phyloP scores from a whole-genome alignment of 1,139 yeast genomes.

The Chernovozyma aurita region DNA sequence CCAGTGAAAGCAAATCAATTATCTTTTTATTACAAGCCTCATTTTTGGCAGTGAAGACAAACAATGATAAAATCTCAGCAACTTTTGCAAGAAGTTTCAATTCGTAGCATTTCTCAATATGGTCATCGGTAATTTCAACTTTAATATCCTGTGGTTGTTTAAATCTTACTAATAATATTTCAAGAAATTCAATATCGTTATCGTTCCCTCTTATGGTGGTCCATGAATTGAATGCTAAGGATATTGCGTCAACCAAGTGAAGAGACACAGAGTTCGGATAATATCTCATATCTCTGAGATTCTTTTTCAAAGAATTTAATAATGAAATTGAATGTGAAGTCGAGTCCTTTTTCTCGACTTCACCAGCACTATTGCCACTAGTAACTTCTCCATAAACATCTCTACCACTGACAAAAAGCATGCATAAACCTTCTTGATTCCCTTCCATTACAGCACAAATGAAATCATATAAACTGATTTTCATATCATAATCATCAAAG shows the following conservation, averaged over 20 bases:
- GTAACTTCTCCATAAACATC: slow-evolving; percentile 43
- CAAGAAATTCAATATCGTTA: slow-evolving; percentile 48
- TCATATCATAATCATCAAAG: slow-evolving; percentile 52
- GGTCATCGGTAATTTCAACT: slow-evolving; percentile 19
- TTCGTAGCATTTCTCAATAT: slow-evolving; percentile 48
- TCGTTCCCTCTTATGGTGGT: slow-evolving; percentile 49
- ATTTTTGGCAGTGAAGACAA: slow-evolving; percentile 58
- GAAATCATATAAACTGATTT: slow-evolving; percentile 62
- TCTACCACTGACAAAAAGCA: slow-evolving; percentile 69
- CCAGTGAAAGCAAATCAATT: slow-evolving; percentile 28
- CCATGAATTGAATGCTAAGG: slow-evolving; percentile 68
- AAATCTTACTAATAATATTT: slow-evolving; percentile 42
- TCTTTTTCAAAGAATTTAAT: slow-evolving; percentile 53
- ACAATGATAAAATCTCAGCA: slow-evolving; percentile 70
- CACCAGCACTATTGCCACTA: slow-evolving; percentile 5
- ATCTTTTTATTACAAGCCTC: slow-evolving; percentile 38
- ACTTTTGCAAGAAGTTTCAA: slow-evolving; percentile 61
- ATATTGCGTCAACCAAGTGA: slow-evolving; percentile 61
- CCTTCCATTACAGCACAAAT: slow-evolving; percentile 74
- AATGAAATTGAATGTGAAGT: slow-evolving; percentile 17
- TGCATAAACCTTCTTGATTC: slow-evolving; percentile 83
- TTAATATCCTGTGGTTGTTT: slow-evolving; percentile 16
- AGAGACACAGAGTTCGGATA: slow-evolving; percentile 57
- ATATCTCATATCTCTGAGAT: slow-evolving; percentile 46
- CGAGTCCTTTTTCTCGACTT: slow-evolving; percentile 3